Evolutionary conservation across 306 rosid genomes (phyloP).

Genomic region (Abrus precatorius): DNA sequence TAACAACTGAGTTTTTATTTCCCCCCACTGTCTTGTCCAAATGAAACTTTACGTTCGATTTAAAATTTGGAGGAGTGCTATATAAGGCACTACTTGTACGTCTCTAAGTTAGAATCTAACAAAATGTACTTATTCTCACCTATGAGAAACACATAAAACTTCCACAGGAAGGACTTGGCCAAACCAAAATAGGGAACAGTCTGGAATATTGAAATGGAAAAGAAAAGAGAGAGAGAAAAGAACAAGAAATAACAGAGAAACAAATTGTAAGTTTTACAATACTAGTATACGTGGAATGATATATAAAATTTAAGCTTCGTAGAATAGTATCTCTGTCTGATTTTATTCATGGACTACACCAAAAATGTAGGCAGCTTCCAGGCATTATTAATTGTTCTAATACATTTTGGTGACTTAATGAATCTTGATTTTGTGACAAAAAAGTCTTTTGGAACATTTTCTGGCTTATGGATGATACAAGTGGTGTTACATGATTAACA

Average conservation of each 20-base stretch:
- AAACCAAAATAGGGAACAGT: not conserved
- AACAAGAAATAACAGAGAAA: not conserved
- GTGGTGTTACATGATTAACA: not conserved
- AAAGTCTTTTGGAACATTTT: slow-evolving; percentile 5
- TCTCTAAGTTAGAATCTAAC: not conserved
- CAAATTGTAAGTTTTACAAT: slow-evolving; percentile 9
- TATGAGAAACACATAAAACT: slow-evolving; percentile 13
- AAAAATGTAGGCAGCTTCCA: slow-evolving; percentile 13
- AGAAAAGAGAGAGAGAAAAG: not conserved
- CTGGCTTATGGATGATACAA: not conserved
- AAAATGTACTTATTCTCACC: slow-evolving; percentile 1
- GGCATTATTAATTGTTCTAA: slow-evolving; percentile 4
- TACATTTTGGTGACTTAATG: not conserved
- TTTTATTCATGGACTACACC: not conserved
- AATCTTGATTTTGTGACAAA: slow-evolving; percentile 2
- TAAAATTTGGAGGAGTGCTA: slow-evolving; percentile 14
- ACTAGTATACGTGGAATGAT: not conserved
- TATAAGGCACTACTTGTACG: not conserved
- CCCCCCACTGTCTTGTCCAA: not conserved
- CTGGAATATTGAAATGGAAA: not conserved
- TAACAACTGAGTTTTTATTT: slow-evolving; percentile 3
- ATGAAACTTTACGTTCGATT: not conserved
- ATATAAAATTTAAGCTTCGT: slow-evolving; percentile 8
- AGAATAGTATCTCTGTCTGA: slow-evolving; percentile 10
- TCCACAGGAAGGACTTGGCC: not conserved